Evolutionary conservation across 805 yeast species (phyloP).

Genomic region (Huiozyma naganishii): DNA sequence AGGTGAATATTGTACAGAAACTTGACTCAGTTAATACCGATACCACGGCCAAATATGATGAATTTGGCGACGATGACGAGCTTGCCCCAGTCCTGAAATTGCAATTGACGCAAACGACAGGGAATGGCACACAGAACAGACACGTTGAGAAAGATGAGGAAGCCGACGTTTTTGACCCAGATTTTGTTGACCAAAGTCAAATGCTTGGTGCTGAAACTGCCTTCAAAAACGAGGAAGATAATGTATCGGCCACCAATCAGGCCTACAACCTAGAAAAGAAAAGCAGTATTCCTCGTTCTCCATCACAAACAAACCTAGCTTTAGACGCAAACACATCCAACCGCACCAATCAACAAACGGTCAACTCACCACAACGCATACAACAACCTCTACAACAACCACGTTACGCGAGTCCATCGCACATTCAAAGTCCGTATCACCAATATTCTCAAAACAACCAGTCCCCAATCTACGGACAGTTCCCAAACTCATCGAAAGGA

Average conservation of each 20-base stretch:
- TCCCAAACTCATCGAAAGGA: too few species aligned
- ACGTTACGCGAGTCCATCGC: too few species aligned
- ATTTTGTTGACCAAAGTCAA: slow-evolving; percentile 22
- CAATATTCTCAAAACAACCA: too few species aligned
- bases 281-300: too few species aligned
- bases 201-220: slow-evolving; percentile 23
- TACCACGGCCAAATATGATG: neutral
- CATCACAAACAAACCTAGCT: neutral
- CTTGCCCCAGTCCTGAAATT: neutral
- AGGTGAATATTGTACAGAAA: slow-evolving; percentile 7
- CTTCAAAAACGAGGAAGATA: neutral
- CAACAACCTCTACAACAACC: too few species aligned
- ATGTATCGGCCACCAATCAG: neutral
- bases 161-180: slow-evolving; percentile 23
- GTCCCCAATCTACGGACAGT: too few species aligned
- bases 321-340: neutral
- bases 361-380: too few species aligned
- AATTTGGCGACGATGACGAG: neutral
- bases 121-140: neutral
- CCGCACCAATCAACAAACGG: neutral
- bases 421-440: too few species aligned
- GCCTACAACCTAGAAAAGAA: neutral
- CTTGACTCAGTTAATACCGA: too few species aligned
- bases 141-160: neutral
- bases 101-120: neutral